Evolutionary conservation across 2,329 filamentous ascomycete species (phyloP).

Genomic region (Dactylella cylindrospora): DNA sequence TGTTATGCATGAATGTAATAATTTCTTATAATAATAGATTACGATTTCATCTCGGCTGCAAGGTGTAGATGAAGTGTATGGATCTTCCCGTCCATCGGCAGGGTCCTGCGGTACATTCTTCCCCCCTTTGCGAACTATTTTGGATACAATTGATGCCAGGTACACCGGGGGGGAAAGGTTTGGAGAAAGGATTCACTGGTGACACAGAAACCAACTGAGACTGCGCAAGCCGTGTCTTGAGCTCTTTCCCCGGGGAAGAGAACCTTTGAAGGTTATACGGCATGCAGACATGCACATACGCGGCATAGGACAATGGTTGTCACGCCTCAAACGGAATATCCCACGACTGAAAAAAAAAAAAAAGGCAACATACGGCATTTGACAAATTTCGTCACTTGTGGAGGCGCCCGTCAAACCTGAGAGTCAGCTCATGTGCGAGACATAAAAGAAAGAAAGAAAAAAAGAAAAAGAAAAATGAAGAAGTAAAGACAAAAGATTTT

Average conservation of each 20-base stretch:
- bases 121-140: not conserved
- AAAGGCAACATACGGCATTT: no score
- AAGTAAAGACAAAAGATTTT: not conserved
- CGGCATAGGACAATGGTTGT: no score
- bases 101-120: not conserved
- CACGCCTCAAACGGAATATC: no score
- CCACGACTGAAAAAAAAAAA: no score
- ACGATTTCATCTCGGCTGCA: conserved; percentile 13
- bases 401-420: no score
- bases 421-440: not conserved
- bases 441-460: not conserved
- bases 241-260: no score
- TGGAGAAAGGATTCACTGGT: conserved; percentile 1
- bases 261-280: no score
- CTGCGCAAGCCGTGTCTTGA: conserved; percentile 3
- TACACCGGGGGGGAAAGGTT: not conserved
- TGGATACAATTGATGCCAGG: not conserved
- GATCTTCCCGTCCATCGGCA: conserved; percentile 9
- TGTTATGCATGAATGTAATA: no score
- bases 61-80: conserved; percentile 14
- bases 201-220: conserved; percentile 18
- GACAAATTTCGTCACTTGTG: no score
- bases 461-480: not conserved
- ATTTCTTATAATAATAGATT: no score
- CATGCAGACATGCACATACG: no score